Conservation (phyloP, 1,284 basidiomycete species). For the Singerocomus inundabilis region DNA sequence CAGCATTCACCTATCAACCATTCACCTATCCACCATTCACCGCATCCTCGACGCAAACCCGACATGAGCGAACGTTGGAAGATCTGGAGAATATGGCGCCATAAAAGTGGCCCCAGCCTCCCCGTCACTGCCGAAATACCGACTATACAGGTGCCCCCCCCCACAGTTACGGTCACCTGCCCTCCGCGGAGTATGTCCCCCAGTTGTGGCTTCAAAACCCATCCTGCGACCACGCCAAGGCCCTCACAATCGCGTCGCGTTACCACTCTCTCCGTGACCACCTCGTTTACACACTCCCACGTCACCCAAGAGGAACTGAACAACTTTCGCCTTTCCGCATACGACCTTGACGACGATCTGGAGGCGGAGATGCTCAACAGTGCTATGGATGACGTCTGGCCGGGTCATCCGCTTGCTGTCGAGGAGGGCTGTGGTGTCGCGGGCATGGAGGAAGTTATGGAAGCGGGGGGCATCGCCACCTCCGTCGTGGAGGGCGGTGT, state of each 20-base stretch:
- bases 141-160: slow-evolving; percentile 3
- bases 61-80: slow-evolving; percentile 14
- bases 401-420: slow-evolving; percentile 10
- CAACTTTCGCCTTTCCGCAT: slow-evolving; percentile 26
- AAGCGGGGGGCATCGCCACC: slow-evolving; percentile 2
- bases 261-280: slow-evolving; percentile 26
- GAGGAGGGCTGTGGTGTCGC: slow-evolving; percentile 5
- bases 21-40: not conserved
- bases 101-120: not conserved
- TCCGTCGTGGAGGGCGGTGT: slow-evolving; percentile 12
- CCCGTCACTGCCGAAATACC: not conserved
- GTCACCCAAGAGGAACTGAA: slow-evolving; percentile 27
- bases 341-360: slow-evolving; percentile 28
- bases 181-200: not conserved
- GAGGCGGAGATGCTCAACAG: slow-evolving; percentile 31
- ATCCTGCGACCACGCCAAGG: slow-evolving; percentile 2
- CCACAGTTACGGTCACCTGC: not conserved
- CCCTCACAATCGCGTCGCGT: slow-evolving; percentile 22
- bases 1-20: not conserved
- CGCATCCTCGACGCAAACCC: slow-evolving; percentile 4
- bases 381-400: slow-evolving; percentile 16
- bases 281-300: slow-evolving; percentile 28
- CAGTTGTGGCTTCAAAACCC: not conserved
- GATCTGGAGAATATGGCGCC: slow-evolving; percentile 21
- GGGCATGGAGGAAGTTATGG: not conserved